Base-by-base conservation (phyloP, 192 early-diverging fungal species). In the Umbelopsis sp. region DNA sequence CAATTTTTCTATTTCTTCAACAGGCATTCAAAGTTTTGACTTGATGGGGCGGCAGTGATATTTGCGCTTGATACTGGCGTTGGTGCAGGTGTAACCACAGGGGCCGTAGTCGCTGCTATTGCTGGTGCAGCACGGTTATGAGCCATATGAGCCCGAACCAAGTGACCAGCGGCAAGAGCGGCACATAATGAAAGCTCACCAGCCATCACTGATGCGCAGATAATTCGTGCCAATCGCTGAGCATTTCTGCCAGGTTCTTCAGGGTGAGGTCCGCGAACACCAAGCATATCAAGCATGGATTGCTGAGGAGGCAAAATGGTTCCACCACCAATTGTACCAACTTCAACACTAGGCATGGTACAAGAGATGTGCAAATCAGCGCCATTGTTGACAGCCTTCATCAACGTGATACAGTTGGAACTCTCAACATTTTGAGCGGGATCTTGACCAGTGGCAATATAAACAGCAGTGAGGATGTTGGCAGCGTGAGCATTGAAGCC, bases 401-500 rank as follows among this genome's bases (percentile, higher is more conserved):
- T 97, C 73, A 97, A 68, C 1, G 95, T 97, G 50, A 97, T 95
- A 78, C 95, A 97, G 66, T 89, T 91, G 8, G 94, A 94, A 47
- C 89, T 91, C 75, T 97, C 95, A 21, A 97, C 95, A 69, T 96
- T 97, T 78, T 97, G 95, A 18, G 95, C 95, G 12, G 95, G 95
- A 67, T 97, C 95, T 82, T 97, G 95, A 25, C 95, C 95, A 46
- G 94, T 96, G 9, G 95, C 95, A 20, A 97, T 65, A 73, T 89
- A 97, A 1, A 97, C 74, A 18, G 95, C 93, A 3, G 95, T 96
- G 66, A 97, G 74, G 67, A 93, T 95, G 73, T 96, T 97, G 72
- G 95, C 95, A 27, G 95, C 93, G 71, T 97, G 95, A 9, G 95
- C 94, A 74, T 97, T 97, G 84, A 95, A 95, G 6, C 95, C 95